These are phyloP conservation scores for Hygrocybe punicea DNA, from an alignment of 768 basidiomycete species.

Conservation along the genomic window DNA sequence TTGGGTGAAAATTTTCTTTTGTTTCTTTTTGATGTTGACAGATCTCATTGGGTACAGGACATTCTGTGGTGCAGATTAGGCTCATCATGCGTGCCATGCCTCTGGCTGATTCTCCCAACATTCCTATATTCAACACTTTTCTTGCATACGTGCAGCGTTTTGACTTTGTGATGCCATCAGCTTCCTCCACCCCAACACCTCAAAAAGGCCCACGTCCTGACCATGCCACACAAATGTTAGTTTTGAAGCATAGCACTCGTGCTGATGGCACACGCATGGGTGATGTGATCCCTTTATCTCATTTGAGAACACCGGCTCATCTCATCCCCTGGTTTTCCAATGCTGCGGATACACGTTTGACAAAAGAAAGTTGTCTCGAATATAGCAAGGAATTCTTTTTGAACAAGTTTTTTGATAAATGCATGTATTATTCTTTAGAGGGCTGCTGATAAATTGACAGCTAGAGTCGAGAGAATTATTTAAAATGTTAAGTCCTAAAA, in stretches of 20 bases:
- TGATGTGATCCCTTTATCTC: slow-evolving; percentile 10
- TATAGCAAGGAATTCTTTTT: neutral
- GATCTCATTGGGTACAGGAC: neutral
- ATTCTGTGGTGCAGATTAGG: neutral
- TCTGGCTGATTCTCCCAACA: neutral
- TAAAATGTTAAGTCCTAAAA: too few relatives aligned
- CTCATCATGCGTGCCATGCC: neutral
- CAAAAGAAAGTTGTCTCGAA: neutral
- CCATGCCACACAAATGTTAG: slow-evolving; percentile 3
- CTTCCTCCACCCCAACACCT: neutral
- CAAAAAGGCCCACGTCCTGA: slow-evolving; percentile 7
- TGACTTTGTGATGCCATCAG: slow-evolving; percentile 10
- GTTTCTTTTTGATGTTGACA: neutral
- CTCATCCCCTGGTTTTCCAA: slow-evolving; percentile 8
- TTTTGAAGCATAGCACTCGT: slow-evolving; percentile 2
- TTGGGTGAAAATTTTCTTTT: slow-evolving; percentile 13
- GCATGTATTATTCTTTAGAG: neutral
- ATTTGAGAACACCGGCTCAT: slow-evolving; percentile 6
- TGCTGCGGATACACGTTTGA: slow-evolving; percentile 2
- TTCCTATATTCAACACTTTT: neutral
- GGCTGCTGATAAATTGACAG: too few relatives aligned
- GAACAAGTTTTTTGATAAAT: slow-evolving; percentile 1
- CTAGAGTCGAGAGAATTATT: too few relatives aligned
- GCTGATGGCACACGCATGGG: slow-evolving; percentile 5
- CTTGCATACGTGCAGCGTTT: slow-evolving; percentile 3